Evolutionary conservation across 2,329 filamentous ascomycete species (phyloP).

Genomic region (Sporothrix inflata): DNA sequence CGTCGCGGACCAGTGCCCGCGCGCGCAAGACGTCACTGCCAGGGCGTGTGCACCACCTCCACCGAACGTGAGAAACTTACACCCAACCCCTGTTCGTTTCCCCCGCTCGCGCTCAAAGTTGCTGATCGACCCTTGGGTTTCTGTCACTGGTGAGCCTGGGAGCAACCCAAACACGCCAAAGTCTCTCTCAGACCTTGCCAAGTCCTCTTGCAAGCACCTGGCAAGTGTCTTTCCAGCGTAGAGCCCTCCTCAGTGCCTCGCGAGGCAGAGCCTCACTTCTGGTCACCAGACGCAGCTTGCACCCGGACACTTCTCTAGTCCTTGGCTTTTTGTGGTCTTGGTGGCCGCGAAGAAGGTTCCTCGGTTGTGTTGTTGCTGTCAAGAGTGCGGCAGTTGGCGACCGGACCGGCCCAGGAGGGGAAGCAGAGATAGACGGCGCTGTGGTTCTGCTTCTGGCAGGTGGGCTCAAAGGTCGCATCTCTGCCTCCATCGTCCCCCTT

Average conservation of each 20-base stretch:
- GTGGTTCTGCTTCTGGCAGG: not conserved
- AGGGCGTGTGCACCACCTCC: not conserved
- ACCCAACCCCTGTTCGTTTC: not conserved
- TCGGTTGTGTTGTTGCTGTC: not conserved
- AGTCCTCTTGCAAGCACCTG: not conserved
- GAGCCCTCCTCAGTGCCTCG: not conserved
- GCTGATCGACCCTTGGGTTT: not conserved
- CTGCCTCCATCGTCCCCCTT: not conserved
- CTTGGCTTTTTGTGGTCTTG: not conserved
- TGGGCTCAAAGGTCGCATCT: not conserved
- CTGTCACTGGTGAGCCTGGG: not conserved
- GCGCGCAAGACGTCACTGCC: slow-evolving; percentile 14
- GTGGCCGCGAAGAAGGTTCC: not conserved
- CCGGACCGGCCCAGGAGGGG: not conserved
- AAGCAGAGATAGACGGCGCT: not conserved
- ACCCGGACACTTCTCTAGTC: not conserved
- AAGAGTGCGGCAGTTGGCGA: not conserved
- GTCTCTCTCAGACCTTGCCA: not conserved
- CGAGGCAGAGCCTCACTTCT: slow-evolving; percentile 9
- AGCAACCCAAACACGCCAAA: not conserved
- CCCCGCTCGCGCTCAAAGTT: not conserved
- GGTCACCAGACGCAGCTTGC: not conserved
- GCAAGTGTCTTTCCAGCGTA: not conserved
- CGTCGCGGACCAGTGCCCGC: not conserved
- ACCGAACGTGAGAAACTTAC: not conserved